Conservation (phyloP, 2,329 filamentous ascomycete genomes). For the Basipetospora chlamydospora region DNA sequence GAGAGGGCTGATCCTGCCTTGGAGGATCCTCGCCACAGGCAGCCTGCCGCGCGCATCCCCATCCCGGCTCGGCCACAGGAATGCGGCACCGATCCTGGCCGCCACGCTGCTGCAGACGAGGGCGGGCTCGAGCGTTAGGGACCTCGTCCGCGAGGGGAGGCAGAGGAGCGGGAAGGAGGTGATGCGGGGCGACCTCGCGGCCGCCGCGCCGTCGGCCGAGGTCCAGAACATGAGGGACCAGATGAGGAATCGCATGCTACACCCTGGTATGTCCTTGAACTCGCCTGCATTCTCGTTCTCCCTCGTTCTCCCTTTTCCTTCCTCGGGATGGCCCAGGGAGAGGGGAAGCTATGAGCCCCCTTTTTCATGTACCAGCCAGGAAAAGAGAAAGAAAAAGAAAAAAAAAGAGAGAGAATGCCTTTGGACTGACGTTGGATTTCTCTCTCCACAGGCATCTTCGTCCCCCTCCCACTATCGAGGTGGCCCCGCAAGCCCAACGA, state of each 20-base stretch:
- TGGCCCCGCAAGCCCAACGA: constrained; percentile 15
- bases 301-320: neutral
- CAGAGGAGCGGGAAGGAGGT: neutral
- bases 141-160: neutral
- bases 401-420: neutral
- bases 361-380: neutral
- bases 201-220: constrained; percentile 2
- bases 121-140: neutral
- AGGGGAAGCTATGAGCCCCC: neutral
- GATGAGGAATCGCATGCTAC: constrained; percentile 5
- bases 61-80: no score
- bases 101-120: neutral
- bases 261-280: constrained; percentile 2
- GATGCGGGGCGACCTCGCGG: neutral
- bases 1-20: no score
- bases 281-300: neutral
- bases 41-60: no score
- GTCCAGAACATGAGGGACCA: constrained; percentile 1
- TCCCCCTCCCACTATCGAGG: constrained; percentile 24
- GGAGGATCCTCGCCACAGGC: no score
- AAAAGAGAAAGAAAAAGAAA: neutral
- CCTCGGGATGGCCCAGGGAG: neutral
- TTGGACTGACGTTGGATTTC: neutral
- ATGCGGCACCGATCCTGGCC: no score
- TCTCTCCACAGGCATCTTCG: constrained; percentile 28